Conservation (phyloP, 495 filamentous ascomycete genomes). For the Xylaria telfairii region DNA sequence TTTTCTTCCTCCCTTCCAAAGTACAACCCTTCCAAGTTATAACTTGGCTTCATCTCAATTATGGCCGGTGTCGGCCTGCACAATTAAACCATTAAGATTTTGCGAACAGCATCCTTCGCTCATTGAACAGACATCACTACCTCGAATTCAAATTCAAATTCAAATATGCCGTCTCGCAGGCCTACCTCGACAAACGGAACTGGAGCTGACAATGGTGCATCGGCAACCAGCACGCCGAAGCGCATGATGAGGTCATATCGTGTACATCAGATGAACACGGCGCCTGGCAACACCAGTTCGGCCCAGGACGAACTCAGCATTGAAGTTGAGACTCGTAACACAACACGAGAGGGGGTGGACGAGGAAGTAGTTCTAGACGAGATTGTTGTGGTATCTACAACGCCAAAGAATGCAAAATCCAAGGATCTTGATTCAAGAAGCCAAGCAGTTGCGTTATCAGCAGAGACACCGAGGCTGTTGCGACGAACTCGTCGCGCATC, state of each 20-base stretch:
- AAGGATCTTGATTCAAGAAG: neutral
- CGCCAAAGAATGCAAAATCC: neutral
- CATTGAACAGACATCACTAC: neutral
- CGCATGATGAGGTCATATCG: neutral
- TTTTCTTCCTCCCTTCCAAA: neutral
- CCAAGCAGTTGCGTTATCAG: neutral
- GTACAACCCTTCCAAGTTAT: neutral
- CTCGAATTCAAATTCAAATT: no score
- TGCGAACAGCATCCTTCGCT: neutral
- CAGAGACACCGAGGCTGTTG: neutral
- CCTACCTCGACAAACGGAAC: neutral
- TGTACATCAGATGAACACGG: neutral
- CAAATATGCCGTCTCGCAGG: slow-evolving; percentile 8
- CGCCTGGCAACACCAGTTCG: neutral
- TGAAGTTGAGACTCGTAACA: neutral
- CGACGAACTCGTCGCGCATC: neutral
- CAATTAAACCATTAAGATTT: neutral
- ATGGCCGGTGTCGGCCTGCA: neutral
- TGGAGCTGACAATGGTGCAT: neutral
- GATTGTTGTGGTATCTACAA: neutral
- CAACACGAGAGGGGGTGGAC: neutral
- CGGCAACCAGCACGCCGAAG: slow-evolving; percentile 16
- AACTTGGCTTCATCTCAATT: neutral
- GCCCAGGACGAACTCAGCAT: neutral
- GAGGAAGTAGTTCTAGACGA: slow-evolving; percentile 7